Evolutionary conservation across 2,329 filamentous ascomycete genomes (phyloP), one percentile per base, ranked within the genome.

Genomic region (Colletotrichum navitas): DNA sequence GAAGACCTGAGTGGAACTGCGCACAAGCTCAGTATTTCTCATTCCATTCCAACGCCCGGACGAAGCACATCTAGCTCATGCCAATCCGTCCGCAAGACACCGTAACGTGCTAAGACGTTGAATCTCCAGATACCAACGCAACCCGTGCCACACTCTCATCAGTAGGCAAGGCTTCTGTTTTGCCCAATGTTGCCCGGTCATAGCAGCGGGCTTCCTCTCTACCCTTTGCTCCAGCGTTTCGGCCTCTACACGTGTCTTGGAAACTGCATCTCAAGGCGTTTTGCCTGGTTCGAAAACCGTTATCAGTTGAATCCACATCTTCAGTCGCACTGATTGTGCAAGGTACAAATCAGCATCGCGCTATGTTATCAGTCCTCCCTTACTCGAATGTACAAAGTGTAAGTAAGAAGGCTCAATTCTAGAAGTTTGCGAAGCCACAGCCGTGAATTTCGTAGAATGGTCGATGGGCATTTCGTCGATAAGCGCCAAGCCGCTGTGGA

Each of bases 261-360:
- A 34, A 14, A 61, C 62, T 29, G 54, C 54, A 54, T 60, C 26
- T 29, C 21, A 39, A 60, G 55, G 26, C 54, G 18, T 34, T 39
- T 66, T 56, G 29, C 32, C 36, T 66, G 62, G 39, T 41, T 41
- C 29, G 26, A 45, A 26, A 24, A 26, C n/a, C 58, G 45, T 45
- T 60, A 55, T 66, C 45, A 29, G 26, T 47, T 29, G 24, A 66
- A 54, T 36, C 61, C 62, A 54, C 61, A 54, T 29, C 41, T 43
- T 16, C 29, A 14, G 32, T 56, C 45, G 52, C 7, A n/a, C 7
- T 51, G 32, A 43, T 56, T 54, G 39, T 64, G 41, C 45, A 52
- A 52, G 34, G n/a, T 45, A 32, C 45, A 51, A 29, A 36, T 39
- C 45, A 41, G 45, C 32, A 18, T 14, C 36, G 32, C 16, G 24